These are phyloP conservation scores for Astrothelium macrocarpum DNA, from an alignment of 495 filamentous ascomycete genomes.

Conservation along the genomic window DNA sequence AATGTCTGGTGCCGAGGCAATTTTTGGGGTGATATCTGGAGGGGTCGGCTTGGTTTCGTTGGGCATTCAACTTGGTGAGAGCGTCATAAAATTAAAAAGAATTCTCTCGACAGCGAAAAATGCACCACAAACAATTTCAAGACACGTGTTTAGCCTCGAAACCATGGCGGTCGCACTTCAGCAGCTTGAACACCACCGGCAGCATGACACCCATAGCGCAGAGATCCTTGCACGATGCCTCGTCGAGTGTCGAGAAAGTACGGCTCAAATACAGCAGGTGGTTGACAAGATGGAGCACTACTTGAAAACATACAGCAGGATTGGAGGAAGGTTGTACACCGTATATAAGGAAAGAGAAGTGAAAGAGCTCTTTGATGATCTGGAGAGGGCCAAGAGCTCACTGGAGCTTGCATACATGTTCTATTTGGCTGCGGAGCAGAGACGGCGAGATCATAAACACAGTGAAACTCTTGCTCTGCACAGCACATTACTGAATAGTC, in stretches of 20 bases:
- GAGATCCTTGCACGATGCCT: background rate
- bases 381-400: background rate
- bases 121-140: background rate
- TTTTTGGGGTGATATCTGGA: background rate
- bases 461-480: background rate
- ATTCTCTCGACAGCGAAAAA: background rate
- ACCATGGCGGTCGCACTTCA: background rate
- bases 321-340: background rate
- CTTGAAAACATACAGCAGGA: background rate
- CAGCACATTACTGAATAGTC: background rate
- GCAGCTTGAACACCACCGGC: background rate
- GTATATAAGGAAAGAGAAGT: background rate
- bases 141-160: background rate
- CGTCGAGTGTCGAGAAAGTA: background rate
- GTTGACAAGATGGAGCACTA: background rate
- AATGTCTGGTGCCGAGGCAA: background rate
- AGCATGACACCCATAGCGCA: background rate
- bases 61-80: background rate
- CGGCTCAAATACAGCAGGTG: background rate
- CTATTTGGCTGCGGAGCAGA: background rate
- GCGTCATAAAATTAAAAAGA: background rate
- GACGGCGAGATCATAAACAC: background rate
- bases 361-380: background rate
- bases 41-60: background rate
- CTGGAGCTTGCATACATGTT: background rate